Base-by-base conservation (phyloP, 1,284 basidiomycete genomes). In the Naganishia liquefaciens region DNA sequence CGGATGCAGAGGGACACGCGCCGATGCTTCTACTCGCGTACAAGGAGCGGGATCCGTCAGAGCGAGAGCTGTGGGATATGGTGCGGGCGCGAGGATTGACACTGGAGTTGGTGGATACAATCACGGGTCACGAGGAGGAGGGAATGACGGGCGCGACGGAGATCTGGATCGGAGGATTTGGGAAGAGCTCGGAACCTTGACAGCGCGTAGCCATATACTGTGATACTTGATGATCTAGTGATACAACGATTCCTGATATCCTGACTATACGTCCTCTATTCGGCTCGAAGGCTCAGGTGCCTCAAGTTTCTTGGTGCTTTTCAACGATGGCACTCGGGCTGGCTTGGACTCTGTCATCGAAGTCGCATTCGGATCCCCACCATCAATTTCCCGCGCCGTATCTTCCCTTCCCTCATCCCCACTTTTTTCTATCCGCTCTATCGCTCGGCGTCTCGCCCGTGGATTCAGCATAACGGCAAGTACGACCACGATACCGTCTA, bases 1-100 rank as follows among this genome's bases (percentile, higher is more conserved):
- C 62, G 21, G 19, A 21, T 9, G 15, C 11, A 40, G 67, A 65
- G 0, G 17, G 17, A 43, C 21, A 27, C 11, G 72, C 74, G 2
- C 66, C 67, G 19, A 62, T 69, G 0, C 62, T 92, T 3, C 69
- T 93, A 4, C 74, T 93, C 43, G 90, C 88, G 2, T 93, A 92
- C 80, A 92, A 93, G 73, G 86, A 92, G 74, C 85, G 90, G 37
- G 87, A 93, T 72, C 72, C 80, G 0, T 84, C 83, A 0, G 91
- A 93, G 76, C 80, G 89, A 47, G 82, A 81, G 2, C 77, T 93
- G 27, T 93, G 90, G 90, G 77, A 79, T 7, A 81, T 85, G 79
- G 77, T 82, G n/a, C 71, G 75, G 19, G 78, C 79, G 0, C 78
- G 68, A 5, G 74, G 74, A 0, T 70, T 79, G 1, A 54, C 60